A percentile compares a stretch with the other conserved stretches of the same genome.
Evolutionary conservation across 805 yeast species (phyloP).

Genomic region (Ogataea dorogensis): DNA sequence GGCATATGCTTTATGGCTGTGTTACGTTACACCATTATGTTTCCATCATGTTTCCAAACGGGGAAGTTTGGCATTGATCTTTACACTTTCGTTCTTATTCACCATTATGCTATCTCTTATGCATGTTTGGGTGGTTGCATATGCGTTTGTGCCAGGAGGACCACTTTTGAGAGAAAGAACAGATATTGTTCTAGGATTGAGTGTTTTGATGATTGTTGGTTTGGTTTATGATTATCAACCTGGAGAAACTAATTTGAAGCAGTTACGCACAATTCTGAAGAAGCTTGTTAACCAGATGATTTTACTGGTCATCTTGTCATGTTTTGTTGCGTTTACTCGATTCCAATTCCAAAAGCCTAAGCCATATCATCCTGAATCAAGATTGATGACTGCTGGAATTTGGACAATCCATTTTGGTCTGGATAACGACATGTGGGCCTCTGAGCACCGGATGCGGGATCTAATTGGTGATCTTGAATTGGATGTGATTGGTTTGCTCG

Average conservation of each 20-base stretch:
- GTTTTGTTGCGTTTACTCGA: slow-evolving; percentile 54
- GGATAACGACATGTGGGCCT: slow-evolving; percentile 98
- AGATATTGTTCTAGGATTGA: slow-evolving; percentile 62
- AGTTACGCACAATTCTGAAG: slow-evolving; percentile 10
- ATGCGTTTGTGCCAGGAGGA: slow-evolving; percentile 97
- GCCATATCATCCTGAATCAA: slow-evolving; percentile 68
- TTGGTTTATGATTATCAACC: slow-evolving; percentile 30
- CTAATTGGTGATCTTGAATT: slow-evolving; percentile 81
- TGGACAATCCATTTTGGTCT: slow-evolving; percentile 98
- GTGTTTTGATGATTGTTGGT: slow-evolving; percentile 57
- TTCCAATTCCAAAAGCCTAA: slow-evolving; percentile 59
- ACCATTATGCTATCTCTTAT: slow-evolving; percentile 62
- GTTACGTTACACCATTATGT: slow-evolving; percentile 58
- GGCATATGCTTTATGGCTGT: slow-evolving; percentile 56
- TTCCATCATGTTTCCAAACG: slow-evolving; percentile 44
- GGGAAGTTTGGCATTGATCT: slow-evolving; percentile 51
- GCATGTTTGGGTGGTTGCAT: slow-evolving; percentile 96
- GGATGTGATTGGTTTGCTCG: slow-evolving; percentile 88
- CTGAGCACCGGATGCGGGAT: slow-evolving; percentile 85
- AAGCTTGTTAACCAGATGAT: slow-evolving; percentile 27
- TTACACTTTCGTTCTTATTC: slow-evolving; percentile 47
- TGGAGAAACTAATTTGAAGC: slow-evolving; percentile 8
- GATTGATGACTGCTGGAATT: slow-evolving; percentile 87
- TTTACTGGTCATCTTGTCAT: slow-evolving; percentile 44
- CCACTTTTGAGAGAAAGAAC: slow-evolving; percentile 84